phyloP scores from a whole-genome alignment of 2,329 filamentous ascomycete genomes.

The Monilinia fructigena region DNA sequence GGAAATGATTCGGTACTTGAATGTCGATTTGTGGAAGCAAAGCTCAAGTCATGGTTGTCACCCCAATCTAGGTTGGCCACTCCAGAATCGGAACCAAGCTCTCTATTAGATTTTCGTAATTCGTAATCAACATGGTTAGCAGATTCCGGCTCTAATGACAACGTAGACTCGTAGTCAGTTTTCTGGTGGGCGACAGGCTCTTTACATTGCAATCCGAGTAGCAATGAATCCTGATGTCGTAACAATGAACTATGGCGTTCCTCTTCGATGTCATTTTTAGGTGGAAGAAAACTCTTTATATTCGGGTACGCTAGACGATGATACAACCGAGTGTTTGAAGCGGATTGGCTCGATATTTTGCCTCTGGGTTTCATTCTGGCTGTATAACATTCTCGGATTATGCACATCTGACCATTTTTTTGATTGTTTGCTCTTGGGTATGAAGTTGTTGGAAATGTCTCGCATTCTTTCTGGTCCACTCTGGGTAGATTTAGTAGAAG shows the following conservation, averaged over 20 bases:
- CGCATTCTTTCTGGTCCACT: background rate
- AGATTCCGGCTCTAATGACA: background rate
- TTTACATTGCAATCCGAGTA: background rate
- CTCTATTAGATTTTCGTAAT: background rate
- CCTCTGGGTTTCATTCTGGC: background rate
- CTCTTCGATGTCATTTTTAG: background rate
- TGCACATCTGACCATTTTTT: background rate
- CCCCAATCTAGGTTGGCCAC: slow-evolving; percentile 11
- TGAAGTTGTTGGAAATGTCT: background rate
- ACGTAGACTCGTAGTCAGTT: background rate
- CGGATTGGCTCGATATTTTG: background rate
- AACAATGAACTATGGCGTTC: background rate
- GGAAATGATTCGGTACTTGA: slow-evolving; percentile 26
- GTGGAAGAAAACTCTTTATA: background rate
- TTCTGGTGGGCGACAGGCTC: no score
- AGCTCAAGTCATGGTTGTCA: background rate
- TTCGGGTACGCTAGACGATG: background rate
- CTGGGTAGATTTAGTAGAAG: background rate
- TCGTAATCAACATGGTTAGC: background rate
- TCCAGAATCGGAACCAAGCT: slow-evolving; percentile 25
- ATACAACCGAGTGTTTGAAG: background rate
- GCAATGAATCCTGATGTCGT: background rate
- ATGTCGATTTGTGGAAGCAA: background rate
- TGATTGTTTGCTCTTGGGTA: background rate
- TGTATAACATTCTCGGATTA: background rate